Percentiles rank a stretch among this genome's conserved stretches.
phyloP scores from a whole-genome alignment of 2,329 filamentous ascomycete species.

The Chaetomium globosum region DNA sequence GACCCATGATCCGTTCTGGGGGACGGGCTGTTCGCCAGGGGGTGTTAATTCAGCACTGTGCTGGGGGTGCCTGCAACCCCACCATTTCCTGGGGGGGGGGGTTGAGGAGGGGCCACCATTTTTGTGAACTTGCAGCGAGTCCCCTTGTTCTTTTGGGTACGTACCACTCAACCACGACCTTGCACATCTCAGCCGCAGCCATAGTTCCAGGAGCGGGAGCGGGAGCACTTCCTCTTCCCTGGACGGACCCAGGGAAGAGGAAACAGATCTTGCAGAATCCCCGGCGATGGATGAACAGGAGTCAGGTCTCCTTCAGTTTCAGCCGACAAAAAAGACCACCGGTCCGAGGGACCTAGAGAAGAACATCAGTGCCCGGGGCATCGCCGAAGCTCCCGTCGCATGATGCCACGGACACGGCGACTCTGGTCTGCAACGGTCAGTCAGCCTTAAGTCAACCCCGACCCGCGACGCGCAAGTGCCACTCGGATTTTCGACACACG shows the following conservation, averaged over 20 bases:
- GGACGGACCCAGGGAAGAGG: neutral
- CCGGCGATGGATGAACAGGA: conserved; percentile 1
- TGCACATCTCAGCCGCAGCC: conserved; percentile 10
- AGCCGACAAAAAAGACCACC: conserved; percentile 4
- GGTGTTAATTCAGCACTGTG: conserved; percentile 13
- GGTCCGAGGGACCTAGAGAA: neutral
- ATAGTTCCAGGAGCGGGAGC: neutral
- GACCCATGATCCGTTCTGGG: conserved; percentile 8
- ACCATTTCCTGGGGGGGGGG: neutral
- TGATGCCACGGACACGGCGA: conserved; percentile 11
- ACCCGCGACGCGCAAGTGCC: neutral
- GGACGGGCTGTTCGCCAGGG: conserved; percentile 1
- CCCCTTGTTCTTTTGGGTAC: neutral
- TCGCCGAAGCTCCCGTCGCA: conserved; percentile 3
- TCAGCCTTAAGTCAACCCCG: conserved; percentile 17
- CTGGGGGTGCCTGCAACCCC: neutral
- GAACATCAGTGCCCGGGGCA: neutral
- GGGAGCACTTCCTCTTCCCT: neutral
- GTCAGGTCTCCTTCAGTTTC: conserved; percentile 9
- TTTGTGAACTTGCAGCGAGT: neutral
- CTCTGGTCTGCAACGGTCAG: conserved; percentile 18
- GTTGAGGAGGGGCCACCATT: neutral
- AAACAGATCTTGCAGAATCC: conserved; percentile 7
- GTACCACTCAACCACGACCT: conserved; percentile 1
- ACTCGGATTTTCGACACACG: conserved; percentile 1